A percentile compares a stretch with the other conserved stretches of the same genome.
phyloP scores from a whole-genome alignment of 2,329 filamentous ascomycete species.

The Epicoccum sorghinum region DNA sequence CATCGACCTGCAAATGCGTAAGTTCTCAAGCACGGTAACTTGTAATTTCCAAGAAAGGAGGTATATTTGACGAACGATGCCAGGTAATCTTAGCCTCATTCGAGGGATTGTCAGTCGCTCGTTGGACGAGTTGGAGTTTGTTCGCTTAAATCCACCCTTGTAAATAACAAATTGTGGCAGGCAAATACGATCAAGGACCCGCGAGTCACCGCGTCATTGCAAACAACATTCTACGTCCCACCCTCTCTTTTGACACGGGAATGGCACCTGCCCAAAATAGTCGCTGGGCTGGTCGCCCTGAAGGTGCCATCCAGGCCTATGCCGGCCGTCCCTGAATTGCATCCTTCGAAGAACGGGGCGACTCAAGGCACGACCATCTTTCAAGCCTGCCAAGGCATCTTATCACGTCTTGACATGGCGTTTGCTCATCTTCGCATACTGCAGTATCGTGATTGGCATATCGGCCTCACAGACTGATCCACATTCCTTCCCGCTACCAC shows the following conservation, averaged over 20 bases:
- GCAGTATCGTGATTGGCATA: conserved; percentile 20
- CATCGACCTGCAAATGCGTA: no score
- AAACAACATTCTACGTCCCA: background rate
- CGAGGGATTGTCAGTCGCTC: background rate
- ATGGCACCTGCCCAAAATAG: background rate
- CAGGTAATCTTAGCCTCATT: background rate
- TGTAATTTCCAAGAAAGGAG: no score
- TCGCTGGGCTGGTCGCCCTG: background rate
- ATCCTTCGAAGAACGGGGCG: conserved; percentile 17
- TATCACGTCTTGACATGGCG: conserved; percentile 35
- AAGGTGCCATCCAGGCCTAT: background rate
- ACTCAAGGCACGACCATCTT: conserved; percentile 18
- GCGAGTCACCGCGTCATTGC: no score
- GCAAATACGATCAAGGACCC: no score
- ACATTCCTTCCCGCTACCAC: conserved; percentile 15
- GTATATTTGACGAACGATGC: no score
- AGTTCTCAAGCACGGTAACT: no score
- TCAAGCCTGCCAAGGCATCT: conserved; percentile 33
- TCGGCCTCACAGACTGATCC: conserved; percentile 11
- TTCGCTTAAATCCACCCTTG: no score
- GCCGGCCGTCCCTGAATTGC: conserved; percentile 8
- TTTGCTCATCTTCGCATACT: conserved; percentile 20
- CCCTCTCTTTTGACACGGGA: background rate
- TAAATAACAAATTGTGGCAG: no score
- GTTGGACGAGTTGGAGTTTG: no score